Base-by-base conservation (phyloP, 345 rosid genomes). In the Aurinia saxatilis region DNA sequence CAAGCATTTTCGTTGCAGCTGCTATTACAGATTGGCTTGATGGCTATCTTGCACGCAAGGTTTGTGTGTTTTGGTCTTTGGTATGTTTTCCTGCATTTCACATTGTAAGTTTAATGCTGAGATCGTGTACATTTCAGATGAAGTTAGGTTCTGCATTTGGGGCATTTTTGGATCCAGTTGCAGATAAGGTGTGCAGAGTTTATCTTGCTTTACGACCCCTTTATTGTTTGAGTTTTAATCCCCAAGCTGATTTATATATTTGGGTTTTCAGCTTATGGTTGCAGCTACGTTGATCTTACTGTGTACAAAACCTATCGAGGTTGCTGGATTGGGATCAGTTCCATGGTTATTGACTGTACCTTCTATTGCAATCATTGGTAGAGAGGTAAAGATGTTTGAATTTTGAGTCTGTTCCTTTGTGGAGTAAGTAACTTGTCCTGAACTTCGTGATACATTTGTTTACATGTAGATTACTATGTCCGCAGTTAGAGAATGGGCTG, bases 401-500 rank as follows among this genome's bases (percentile, higher is more conserved):
- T 1, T n/a, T 15, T 10, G 41, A 37, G 41, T 19, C 30, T 44
- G 8, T 42, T 66, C 21, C 38, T 50, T 33, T 39, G 9, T n/a
- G 5, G 11, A 19, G 10, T 63, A 63, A 21, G 16, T 39, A 8
- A 11, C 37, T 1, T 65, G 40, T 44, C 27, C 50, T 42, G 25
- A 8, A 44, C 37, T 21, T 21, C 2, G 2, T 27, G 8, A 51
- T 50, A 17, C 59, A 35, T 57, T 34, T 57, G 3, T 34, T 19
- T 73, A 3, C 66, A 41, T 35, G 73, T 70, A 93, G 99, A 93
- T 93, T 70, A 90, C 99, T 6, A 90, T 93, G 99, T 93, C 99
- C 1, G 99, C 99, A 0, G 96, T 93, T 29, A 81, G 97, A 71
- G 99, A 93, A 78, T 93, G 99, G 99, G 99, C 99, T 71, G 99